phyloP scores from a whole-genome alignment of 441 rosid genomes.

The Populus hybrid region DNA sequence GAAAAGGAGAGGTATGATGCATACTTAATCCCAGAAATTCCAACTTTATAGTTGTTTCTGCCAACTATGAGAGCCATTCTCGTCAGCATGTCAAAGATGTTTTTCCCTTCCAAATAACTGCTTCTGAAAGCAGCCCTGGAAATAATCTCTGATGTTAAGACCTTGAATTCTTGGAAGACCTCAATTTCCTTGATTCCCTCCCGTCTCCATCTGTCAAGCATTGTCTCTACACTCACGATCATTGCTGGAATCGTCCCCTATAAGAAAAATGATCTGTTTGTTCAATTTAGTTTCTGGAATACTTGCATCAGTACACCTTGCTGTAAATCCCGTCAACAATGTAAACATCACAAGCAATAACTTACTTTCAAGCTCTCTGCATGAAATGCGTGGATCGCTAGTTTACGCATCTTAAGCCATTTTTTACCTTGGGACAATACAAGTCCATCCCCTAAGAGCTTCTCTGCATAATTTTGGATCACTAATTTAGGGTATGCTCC shows the following conservation, averaged over 20 bases:
- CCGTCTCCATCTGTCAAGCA: conserved; percentile 34
- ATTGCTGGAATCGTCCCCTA: neutral
- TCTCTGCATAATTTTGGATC: conserved; percentile 7
- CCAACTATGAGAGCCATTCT: conserved; percentile 12
- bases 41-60: conserved; percentile 19
- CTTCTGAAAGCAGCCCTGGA: conserved; percentile 24
- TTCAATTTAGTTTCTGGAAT: neutral
- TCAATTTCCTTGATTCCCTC: conserved; percentile 30
- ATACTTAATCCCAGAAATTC: conserved; percentile 17
- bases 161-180: conserved; percentile 27
- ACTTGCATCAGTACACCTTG: neutral
- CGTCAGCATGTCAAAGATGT: conserved; percentile 24
- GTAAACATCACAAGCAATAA: neutral
- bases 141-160: conserved; percentile 22
- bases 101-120: conserved; percentile 23
- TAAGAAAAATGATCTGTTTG: neutral
- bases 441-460: conserved; percentile 40
- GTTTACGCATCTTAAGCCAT: conserved; percentile 32
- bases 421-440: conserved; percentile 27
- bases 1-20: neutral
- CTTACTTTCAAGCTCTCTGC: conserved; percentile 34
- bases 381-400: conserved; percentile 43
- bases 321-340: neutral
- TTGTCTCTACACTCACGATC: conserved; percentile 23
- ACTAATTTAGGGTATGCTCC: conserved; percentile 15